Conservation (phyloP, 1,284 basidiomycete genomes). For the Blastosporella zonata region DNA sequence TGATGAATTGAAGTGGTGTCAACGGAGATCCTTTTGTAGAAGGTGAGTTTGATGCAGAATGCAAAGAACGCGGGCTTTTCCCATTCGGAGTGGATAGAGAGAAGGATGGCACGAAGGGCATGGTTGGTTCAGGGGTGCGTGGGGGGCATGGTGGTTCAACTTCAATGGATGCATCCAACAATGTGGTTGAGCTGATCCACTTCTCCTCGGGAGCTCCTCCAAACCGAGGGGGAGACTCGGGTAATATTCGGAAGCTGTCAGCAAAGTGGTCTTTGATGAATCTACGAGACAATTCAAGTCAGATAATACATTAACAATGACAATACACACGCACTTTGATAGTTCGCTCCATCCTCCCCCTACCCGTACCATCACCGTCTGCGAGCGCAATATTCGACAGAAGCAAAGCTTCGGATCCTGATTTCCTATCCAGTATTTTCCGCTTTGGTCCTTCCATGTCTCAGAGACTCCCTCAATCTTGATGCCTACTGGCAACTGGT, state of each 20-base stretch:
- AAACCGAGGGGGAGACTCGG: constrained; percentile 54
- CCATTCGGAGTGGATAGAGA: constrained; percentile 43
- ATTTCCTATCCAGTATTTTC: constrained; percentile 94
- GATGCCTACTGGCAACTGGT: constrained; percentile 83
- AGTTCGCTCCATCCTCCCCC: constrained; percentile 94
- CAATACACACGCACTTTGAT: constrained; percentile 59
- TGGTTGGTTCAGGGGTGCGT: constrained; percentile 65
- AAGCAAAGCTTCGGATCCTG: constrained; percentile 87
- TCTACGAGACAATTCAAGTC: constrained; percentile 38
- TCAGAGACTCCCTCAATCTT: constrained; percentile 80
- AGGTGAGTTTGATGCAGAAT: constrained; percentile 32
- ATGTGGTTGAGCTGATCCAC: constrained; percentile 78
- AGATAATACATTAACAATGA: background rate
- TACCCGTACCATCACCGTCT: constrained; percentile 93
- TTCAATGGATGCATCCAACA: constrained; percentile 51
- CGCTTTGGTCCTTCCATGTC: constrained; percentile 86
- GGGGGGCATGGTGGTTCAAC: constrained; percentile 44
- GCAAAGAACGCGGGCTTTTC: constrained; percentile 46
- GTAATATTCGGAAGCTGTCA: constrained; percentile 67
- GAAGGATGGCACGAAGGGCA: constrained; percentile 43
- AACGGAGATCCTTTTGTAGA: constrained; percentile 45
- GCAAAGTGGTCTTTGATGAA: constrained; percentile 86
- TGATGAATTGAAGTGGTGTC: constrained; percentile 48
- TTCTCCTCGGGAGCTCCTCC: constrained; percentile 62
- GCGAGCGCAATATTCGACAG: constrained; percentile 87